These are phyloP conservation scores for Hippophae tibetana DNA, from an alignment of 306 rosid genomes.

Conservation along the genomic window DNA sequence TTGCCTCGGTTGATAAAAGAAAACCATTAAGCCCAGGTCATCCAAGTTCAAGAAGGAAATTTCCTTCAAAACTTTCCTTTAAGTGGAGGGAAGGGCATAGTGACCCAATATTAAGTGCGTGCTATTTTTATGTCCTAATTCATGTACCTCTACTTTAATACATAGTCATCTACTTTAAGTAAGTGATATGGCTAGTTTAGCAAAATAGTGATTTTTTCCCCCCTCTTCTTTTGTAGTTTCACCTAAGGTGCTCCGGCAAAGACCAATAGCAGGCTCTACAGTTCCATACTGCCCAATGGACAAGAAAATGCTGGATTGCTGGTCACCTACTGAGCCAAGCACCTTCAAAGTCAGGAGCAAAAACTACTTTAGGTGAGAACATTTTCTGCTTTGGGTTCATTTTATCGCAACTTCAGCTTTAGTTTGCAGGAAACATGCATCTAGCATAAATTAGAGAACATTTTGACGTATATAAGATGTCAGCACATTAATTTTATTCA, in stretches of 20 bases:
- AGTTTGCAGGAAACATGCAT: slow-evolving; percentile 8
- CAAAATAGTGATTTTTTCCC: slow-evolving; percentile 19
- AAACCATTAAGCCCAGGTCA: slow-evolving; percentile 30
- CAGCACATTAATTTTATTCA: neutral
- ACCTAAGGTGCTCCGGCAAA: slow-evolving; percentile 51
- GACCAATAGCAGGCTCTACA: slow-evolving; percentile 57
- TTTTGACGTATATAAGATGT: too few relatives aligned
- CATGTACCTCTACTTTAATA: too few relatives aligned
- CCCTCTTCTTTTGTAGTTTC: slow-evolving; percentile 45
- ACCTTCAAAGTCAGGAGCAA: slow-evolving; percentile 81
- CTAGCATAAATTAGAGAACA: too few relatives aligned
- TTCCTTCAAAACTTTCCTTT: slow-evolving; percentile 60
- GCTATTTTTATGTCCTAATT: neutral
- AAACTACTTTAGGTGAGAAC: slow-evolving; percentile 59
- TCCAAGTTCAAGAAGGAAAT: slow-evolving; percentile 39
- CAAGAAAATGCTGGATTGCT: slow-evolving; percentile 61
- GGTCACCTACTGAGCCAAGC: slow-evolving; percentile 82
- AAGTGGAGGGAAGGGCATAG: slow-evolving; percentile 67
- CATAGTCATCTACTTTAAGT: too few relatives aligned
- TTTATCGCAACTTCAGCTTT: slow-evolving; percentile 1
- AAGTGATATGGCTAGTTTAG: neutral
- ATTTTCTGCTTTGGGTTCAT: neutral
- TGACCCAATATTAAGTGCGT: slow-evolving; percentile 52
- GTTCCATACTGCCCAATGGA: slow-evolving; percentile 58
- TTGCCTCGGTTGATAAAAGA: slow-evolving; percentile 37